Conservation (phyloP, 495 filamentous ascomycete genomes). For the Tuber microsphaerosporum region DNA sequence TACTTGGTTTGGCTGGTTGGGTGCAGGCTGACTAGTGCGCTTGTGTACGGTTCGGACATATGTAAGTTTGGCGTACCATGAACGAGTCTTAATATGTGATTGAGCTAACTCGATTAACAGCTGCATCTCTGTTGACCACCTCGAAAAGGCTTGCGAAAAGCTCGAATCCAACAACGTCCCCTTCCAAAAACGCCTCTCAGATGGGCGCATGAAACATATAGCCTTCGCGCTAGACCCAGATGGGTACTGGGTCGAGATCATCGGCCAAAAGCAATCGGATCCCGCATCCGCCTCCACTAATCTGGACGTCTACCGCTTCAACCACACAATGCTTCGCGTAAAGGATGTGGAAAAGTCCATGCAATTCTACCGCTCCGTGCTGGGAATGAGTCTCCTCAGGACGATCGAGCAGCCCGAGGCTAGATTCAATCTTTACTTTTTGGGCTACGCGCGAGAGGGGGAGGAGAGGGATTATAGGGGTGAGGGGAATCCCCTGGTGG, state of each 20-base stretch:
- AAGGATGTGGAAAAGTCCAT: slow-evolving; percentile 79
- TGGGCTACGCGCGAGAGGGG: slow-evolving; percentile 57
- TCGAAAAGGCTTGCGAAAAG: slow-evolving; percentile 78
- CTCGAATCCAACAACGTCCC: slow-evolving; percentile 82
- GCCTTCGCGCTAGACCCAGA: slow-evolving; percentile 92
- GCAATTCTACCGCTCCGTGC: slow-evolving; percentile 80
- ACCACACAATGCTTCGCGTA: slow-evolving; percentile 91
- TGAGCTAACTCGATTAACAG: slow-evolving; percentile 41
- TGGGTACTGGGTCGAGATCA: slow-evolving; percentile 66
- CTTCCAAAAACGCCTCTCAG: slow-evolving; percentile 88
- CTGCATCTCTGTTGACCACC: slow-evolving; percentile 79
- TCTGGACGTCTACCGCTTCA: slow-evolving; percentile 43
- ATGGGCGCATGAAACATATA: slow-evolving; percentile 81
- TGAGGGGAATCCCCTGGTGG: slow-evolving; percentile 53
- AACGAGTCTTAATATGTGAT: slow-evolving; percentile 7
- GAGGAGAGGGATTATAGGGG: slow-evolving; percentile 43
- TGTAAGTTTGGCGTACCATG: slow-evolving; percentile 16
- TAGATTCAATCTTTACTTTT: slow-evolving; percentile 85
- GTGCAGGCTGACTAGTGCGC: slow-evolving; percentile 18
- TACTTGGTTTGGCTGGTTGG: background rate
- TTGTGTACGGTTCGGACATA: slow-evolving; percentile 71
- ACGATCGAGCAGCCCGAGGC: slow-evolving; percentile 62
- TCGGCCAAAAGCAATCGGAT: slow-evolving; percentile 49
- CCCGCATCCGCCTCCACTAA: slow-evolving; percentile 46
- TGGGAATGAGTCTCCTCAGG: slow-evolving; percentile 78